Percentiles rank a stretch among this genome's conserved stretches.
These are phyloP conservation scores for Phytophthora cryptogea DNA, from an alignment of 352 stramenopile species.

Conservation along the genomic window DNA sequence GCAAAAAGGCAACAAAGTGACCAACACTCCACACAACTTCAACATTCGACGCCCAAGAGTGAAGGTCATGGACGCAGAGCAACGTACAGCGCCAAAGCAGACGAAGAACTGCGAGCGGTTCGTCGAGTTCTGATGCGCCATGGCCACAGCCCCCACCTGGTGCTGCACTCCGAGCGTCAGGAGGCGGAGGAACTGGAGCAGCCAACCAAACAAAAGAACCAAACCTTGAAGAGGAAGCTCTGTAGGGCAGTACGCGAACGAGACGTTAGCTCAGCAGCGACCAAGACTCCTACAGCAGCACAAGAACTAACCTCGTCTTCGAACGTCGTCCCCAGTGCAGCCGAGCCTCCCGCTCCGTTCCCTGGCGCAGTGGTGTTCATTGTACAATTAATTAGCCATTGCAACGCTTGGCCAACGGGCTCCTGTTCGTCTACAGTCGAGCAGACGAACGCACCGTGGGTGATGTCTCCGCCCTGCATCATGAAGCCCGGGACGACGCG, in stretches of 20 bases:
- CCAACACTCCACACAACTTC: conserved; percentile 27
- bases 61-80: background rate
- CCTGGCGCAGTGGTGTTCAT: conserved; percentile 39
- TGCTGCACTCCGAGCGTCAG: conserved; percentile 49
- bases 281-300: background rate
- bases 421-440: background rate
- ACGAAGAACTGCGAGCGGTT: conserved; percentile 99
- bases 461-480: conserved; percentile 96
- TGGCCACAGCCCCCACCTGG: conserved; percentile 93
- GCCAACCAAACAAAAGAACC: background rate
- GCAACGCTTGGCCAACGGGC: background rate
- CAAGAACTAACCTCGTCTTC: conserved; percentile 89
- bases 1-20: conserved; percentile 8
- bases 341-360: conserved; percentile 93
- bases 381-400: background rate
- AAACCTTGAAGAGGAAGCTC: conserved; percentile 87
- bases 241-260: conserved; percentile 32
- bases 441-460: conserved; percentile 53
- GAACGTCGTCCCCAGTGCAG: conserved; percentile 94
- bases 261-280: too few relatives aligned
- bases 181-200: background rate
- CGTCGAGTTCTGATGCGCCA: conserved; percentile 97
- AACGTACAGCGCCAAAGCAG: conserved; percentile 81
- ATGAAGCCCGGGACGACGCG: conserved; percentile 99
- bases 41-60: conserved; percentile 2